A percentile compares a stretch with the other conserved stretches of the same genome.
These are phyloP conservation scores for Claviceps paspali DNA, from an alignment of 2,329 filamentous ascomycete genomes.

Conservation along the genomic window DNA sequence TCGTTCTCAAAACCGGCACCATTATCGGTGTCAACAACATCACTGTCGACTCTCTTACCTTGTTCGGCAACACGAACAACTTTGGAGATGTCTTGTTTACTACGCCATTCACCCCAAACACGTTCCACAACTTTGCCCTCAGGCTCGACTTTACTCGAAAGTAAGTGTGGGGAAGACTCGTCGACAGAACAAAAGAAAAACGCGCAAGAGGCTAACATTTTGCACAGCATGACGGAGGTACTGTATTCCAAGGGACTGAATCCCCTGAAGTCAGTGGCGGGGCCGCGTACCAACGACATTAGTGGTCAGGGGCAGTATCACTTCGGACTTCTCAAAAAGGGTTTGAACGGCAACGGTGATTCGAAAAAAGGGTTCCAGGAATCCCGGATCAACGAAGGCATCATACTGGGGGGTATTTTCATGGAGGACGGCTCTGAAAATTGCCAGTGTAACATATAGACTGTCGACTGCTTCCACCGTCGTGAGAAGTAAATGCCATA, in stretches of 20 bases:
- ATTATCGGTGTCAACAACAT: not conserved
- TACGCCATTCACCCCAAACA: not conserved
- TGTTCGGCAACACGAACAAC: not conserved
- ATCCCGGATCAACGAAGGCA: not conserved
- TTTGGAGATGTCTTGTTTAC: not conserved
- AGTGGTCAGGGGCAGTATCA: slow-evolving; percentile 1
- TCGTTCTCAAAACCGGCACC: not conserved
- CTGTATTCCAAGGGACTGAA: not conserved
- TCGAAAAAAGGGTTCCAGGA: not conserved
- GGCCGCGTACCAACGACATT: not conserved
- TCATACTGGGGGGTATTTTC: not conserved
- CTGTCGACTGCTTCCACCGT: not conserved
- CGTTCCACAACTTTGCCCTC: not conserved
- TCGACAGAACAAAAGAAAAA: not conserved
- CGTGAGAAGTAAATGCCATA: not conserved
- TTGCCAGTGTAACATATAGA: not conserved
- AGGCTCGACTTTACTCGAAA: not conserved
- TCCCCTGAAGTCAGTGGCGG: not conserved
- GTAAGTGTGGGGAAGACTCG: not conserved
- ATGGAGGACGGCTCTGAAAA: not conserved
- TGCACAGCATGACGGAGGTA: not conserved
- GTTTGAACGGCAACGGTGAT: not conserved
- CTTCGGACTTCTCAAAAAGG: not conserved
- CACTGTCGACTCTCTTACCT: not conserved
- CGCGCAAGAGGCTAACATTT: not conserved